Base-by-base conservation (phyloP, 208 protist genomes). In the Trypanosoma avium region DNA sequence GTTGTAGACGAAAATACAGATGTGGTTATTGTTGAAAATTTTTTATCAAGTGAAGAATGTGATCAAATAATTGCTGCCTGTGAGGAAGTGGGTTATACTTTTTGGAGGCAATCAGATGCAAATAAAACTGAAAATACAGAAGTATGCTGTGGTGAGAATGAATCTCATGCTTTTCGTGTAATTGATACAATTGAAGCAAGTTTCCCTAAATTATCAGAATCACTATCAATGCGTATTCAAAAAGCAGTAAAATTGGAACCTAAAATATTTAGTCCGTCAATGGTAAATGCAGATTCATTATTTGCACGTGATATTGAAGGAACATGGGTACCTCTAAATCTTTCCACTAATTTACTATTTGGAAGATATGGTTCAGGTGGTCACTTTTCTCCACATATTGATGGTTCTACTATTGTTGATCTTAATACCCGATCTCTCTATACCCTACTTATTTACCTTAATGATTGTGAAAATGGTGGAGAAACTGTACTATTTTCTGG, bases 351-450 rank as follows among this genome's bases (percentile, higher is more conserved):
- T 53, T 71, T 97, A 24, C 79, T 95, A 9, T 75, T 97, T 40
- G 86, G 83, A 21, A 73, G 81, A 22, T 97, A 97, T 73, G 67
- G 63, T 30, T 58, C 78, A 3, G 90, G 92, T 48, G 92, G 90
- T 17, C 92, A 97, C 79, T 97, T 97, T 54, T 90, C 91, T 67
- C 92, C 92, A 1, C 92, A 97, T 75, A 78, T 93, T 26, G 92
- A 97, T 72, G 92, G 92, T 22, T 82, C 82, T 30, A 95, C 83
- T 30, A 83, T 94, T 50, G 73, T 89, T 19, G 90, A 96, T 65
- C 68, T 95, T 35, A 94, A 95, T 75, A 90, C 77, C 3, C 86
- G 92, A 17, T 91, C 84, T 61, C 82, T 97, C 33, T 95, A 93
- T 76, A 94, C 92, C 0, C 72, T 96, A 13, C 77, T 97, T 43